Conservation (phyloP, 148 eudicot species). For the Cornus florida region DNA sequence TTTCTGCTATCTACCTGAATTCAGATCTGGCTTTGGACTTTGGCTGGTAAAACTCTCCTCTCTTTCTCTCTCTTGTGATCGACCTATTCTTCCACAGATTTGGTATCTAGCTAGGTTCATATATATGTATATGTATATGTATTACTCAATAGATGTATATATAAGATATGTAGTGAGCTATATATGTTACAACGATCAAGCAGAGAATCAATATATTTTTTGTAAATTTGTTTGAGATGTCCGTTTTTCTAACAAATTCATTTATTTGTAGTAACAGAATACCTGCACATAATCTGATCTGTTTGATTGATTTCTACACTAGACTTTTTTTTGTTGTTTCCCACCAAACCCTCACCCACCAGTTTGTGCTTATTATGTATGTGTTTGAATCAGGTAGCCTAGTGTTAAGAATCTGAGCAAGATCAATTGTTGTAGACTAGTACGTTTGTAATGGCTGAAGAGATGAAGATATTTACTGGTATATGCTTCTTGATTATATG, state of each 20-base stretch:
- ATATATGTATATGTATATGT: neutral
- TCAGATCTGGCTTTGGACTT: slow-evolving; percentile 12
- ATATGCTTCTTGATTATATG: too few species aligned
- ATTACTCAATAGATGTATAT: neutral
- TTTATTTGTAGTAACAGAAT: neutral
- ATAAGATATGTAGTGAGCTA: neutral
- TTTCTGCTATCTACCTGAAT: neutral
- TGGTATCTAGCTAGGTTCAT: neutral
- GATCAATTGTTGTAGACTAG: too few species aligned
- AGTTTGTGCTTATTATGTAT: too few species aligned
- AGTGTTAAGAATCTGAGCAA: too few species aligned
- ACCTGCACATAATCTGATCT: neutral
- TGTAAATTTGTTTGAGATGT: neutral
- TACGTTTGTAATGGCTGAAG: too few species aligned
- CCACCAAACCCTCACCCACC: neutral
- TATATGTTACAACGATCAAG: neutral
- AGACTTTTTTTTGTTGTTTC: neutral
- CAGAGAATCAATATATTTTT: neutral
- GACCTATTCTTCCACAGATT: neutral
- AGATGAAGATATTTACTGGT: too few species aligned
- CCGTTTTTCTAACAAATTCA: neutral
- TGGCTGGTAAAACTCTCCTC: neutral
- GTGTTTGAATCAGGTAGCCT: too few species aligned
- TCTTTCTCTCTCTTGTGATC: neutral
- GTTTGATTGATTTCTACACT: neutral